phyloP scores from a whole-genome alignment of 140 eudicot genomes.

The Bidens hawaiensis region DNA sequence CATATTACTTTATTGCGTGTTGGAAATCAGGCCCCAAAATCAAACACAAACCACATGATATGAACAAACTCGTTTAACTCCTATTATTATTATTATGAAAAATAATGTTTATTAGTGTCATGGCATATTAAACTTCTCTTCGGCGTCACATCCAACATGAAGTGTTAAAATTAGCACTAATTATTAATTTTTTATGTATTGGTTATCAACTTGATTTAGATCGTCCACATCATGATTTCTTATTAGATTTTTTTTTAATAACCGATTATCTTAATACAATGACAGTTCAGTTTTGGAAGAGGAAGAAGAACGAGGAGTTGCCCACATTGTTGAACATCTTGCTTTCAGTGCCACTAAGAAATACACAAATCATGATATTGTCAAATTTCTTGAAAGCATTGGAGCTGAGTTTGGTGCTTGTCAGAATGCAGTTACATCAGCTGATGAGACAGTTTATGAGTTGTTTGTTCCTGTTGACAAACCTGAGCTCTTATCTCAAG shows the following conservation, averaged over 20 bases:
- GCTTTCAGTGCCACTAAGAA: conserved; percentile 94
- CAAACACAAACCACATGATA: no score
- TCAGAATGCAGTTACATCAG: conserved; percentile 83
- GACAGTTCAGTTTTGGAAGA: conserved; percentile 96
- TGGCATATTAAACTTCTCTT: not conserved
- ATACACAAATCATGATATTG: conserved; percentile 91
- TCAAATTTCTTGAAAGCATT: conserved; percentile 90
- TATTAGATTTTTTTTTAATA: conserved; percentile 3
- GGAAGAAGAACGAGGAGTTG: conserved; percentile 92
- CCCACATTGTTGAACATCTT: conserved; percentile 95
- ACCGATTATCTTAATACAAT: conserved; percentile 25
- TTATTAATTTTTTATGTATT: not conserved
- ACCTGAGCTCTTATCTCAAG: conserved; percentile 85
- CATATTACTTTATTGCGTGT: not conserved
- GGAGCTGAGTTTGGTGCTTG: conserved; percentile 99
- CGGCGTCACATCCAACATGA: not conserved
- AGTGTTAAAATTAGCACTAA: not conserved
- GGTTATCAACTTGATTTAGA: not conserved
- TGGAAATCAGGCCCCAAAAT: no score
- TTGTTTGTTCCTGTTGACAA: conserved; percentile 94
- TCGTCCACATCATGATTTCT: not conserved
- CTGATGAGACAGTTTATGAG: conserved; percentile 93
- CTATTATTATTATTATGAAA: no score
- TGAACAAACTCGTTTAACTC: no score
- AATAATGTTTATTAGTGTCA: conserved; percentile 1